Base-by-base conservation (phyloP, 805 yeast genomes). In the Wickerhamia fluorescens region DNA sequence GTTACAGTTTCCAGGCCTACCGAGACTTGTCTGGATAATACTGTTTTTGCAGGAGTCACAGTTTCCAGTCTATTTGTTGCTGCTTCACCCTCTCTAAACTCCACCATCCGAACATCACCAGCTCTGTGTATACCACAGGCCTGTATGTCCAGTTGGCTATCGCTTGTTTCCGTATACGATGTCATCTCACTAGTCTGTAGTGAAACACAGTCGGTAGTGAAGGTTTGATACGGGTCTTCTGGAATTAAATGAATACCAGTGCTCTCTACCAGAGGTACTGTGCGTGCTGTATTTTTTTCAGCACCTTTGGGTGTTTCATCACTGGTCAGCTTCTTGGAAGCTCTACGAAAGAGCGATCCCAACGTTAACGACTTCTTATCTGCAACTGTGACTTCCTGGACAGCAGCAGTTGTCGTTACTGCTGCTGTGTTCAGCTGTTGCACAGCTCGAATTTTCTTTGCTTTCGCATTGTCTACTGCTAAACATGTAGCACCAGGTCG, bases 151-250 rank as follows among this genome's bases (percentile, higher is more conserved):
- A n/a, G n/a, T n/a, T n/a, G n/a, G n/a, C n/a, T n/a, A 16, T 31
- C 30, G n/a, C 26, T 29, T 13, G 26, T n/a, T 7, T 26, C 35
- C 28, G 16, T 21, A 16, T 15, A 23, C 12, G 28, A 43, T 6
- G 64, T 58, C 64, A 59, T 56, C 29, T 58, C 66, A 35, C 60
- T 52, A 38, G 54, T 55, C 38, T 44, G 61, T 25, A 59, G 46
- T 13, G 61, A 54, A 16, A 59, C 49, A 29, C 65, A 58, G 29
- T 59, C 65, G 12, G 61, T 40, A 16, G 53, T 51, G 47, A 53
- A 56, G 5, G 56, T 44, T 8, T 18, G 7, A 18, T 18, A 18
- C 20, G 20, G 20, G n/a, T n/a, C n/a, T n/a, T n/a, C n/a, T n/a
- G n/a, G n/a, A n/a, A n/a, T n/a, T n/a, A n/a, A n/a, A n/a, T n/a